Evolutionary conservation across 2,329 filamentous ascomycete genomes (phyloP), one percentile per base, ranked within the genome.

Genomic region (Alternaria arbusti): DNA sequence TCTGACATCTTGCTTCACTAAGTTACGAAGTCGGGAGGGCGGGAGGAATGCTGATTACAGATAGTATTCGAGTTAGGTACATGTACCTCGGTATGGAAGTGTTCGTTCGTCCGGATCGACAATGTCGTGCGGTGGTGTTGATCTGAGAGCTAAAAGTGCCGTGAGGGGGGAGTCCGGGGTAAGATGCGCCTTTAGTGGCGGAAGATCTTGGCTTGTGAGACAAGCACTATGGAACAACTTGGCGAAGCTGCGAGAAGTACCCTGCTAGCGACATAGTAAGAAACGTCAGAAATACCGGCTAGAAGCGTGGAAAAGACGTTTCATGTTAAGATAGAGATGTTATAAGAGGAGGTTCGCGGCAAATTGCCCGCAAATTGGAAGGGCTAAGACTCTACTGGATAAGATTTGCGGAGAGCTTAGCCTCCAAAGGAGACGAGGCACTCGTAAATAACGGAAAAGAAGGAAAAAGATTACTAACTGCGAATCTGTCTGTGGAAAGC

Each of bases 131-230:
- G n/a, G 30, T 46, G 36, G 17, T 46, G 32, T 40, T 43, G 17
- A n/a, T 46, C 44, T 57, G 20, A 13, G 25, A 20, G 45, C 26
- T 51, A n/a, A 36, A 44, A 25, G 28, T 25, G 17, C 28, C 17
- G n/a, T 44, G 40, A 28, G 40, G 25, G 51, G 32, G 36, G 25
- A 59, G 59, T 59, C 61, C 54, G 64, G 66, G 68, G 68, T 67
- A 50, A 56, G 26, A 64, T 65, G 30, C 66, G 69, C 69, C 62
- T 46, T 66, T 70, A 74, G 74, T 74, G 74, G 74, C 67, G 73
- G 73, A 74, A 73, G 51, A 68, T 66, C 64, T 54, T 26, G 52
- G 47, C 59, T 47, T 52, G 26, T 32, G 56, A 54, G 36, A 62
- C 61, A 73, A 70, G 64, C 65, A 74, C 66, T 74, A 63, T 74